phyloP scores from a whole-genome alignment of 2,329 filamentous ascomycete species.

The Apiospora malaysiana region DNA sequence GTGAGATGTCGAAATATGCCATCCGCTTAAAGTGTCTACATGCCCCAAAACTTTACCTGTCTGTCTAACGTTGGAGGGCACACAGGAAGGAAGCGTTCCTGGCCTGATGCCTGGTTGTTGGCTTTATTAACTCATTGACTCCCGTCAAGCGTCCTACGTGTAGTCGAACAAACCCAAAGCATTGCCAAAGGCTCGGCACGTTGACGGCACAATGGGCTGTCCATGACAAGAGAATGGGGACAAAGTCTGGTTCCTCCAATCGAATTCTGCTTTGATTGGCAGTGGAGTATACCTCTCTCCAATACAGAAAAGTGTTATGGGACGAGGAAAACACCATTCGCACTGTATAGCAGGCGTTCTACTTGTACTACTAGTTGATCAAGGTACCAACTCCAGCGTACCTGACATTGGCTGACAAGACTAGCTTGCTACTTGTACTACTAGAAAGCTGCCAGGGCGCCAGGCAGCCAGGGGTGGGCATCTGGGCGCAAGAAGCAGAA shows the following conservation, averaged over 20 bases:
- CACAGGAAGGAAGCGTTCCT: constrained; percentile 1
- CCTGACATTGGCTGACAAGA: constrained; percentile 14
- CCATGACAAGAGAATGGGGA: not conserved
- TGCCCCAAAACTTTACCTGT: not conserved
- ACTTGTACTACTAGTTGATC: too few species aligned
- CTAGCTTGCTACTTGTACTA: not conserved
- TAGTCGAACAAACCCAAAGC: constrained; percentile 17
- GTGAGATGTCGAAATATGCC: constrained; percentile 1
- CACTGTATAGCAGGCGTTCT: constrained; percentile 7
- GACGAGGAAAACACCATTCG: not conserved
- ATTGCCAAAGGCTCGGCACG: constrained; percentile 17
- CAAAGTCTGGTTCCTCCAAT: constrained; percentile 7
- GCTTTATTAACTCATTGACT: constrained; percentile 19
- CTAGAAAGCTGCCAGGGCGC: not conserved
- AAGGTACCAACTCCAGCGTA: not conserved
- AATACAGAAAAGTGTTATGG: not conserved
- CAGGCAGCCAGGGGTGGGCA: not conserved
- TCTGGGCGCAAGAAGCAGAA: not conserved
- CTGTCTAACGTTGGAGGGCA: not conserved
- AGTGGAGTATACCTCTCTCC: not conserved
- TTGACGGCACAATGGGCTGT: constrained; percentile 8
- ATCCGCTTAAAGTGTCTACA: constrained; percentile 6
- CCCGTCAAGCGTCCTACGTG: constrained; percentile 12
- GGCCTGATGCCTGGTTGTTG: constrained; percentile 15
- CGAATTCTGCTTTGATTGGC: constrained; percentile 12